Evolutionary conservation across 805 yeast species (phyloP), one percentile per base, ranked within the genome.

Genomic region (Kuraishia piskuri): DNA sequence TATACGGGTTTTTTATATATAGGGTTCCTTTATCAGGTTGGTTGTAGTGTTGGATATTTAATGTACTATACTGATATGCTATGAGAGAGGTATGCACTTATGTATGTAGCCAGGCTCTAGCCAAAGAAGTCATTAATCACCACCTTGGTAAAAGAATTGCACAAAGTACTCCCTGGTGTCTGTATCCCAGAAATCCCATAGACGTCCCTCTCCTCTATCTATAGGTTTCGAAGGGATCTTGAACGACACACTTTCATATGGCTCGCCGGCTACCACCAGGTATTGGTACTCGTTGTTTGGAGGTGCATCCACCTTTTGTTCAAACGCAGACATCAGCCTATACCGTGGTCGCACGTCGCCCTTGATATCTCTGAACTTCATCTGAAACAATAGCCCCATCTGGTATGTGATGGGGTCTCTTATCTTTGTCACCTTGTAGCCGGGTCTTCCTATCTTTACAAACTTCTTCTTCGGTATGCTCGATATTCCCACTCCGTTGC

Each of bases 221-320:
- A 82, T 71, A 22, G 82, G 80, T 21, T 63, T 72, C 17, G 81
- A 74, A 1, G 96, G 96, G 12, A 94, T 74, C 55, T 88, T 84
- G 54, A 92, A 72, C 1, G 86, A 87, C 9, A 90, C 73, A 55
- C 84, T 89, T 56, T 90, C 92, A 66, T 89, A 94, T 1, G 97
- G 97, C 64, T 90, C 96, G 2, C 86, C 94, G n/a, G 90, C 83
- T 0, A 91, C 69, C 10, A 91, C 83, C 57, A 94, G 61, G 64
- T 84, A 91, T 67, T 87, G 95, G 67, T 64, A 82, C 9, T 73
- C 70, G 31, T 76, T 71, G 51, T 80, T 80, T 61, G 61, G 51
- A 1, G 58, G 57, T 7, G 37, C n/a, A 60, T 77, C 80, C 4
- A 74, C 69, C 7, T 71, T 65, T 52, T 84, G 83, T 60, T 94